Evolutionary conservation across 2,329 filamentous ascomycete genomes (phyloP).

Genomic region (Elsinoe fawcettii): DNA sequence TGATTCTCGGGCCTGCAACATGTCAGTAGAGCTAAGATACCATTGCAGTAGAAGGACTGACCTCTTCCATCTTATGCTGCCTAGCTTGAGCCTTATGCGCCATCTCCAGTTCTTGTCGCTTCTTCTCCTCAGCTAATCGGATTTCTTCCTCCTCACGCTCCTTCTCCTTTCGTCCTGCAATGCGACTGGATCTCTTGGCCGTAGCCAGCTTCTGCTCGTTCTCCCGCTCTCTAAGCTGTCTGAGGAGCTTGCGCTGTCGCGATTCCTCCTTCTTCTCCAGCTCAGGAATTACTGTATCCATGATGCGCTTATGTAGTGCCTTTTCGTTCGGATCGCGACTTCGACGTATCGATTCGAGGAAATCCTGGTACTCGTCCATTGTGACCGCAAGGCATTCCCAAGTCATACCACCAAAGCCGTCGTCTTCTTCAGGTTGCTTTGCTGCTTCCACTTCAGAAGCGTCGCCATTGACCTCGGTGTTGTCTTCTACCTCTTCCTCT

Average conservation of each 20-base stretch:
- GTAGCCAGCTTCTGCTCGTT: constrained; percentile 82
- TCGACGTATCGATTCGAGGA: constrained; percentile 64
- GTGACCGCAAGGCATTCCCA: constrained; percentile 91
- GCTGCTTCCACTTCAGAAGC: constrained; percentile 25
- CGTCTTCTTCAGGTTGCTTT: constrained; percentile 30
- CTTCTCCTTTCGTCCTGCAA: constrained; percentile 73
- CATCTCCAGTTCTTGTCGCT: constrained; percentile 55
- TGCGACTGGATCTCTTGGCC: constrained; percentile 84
- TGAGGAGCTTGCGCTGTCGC: constrained; percentile 63
- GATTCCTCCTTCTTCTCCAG: constrained; percentile 67
- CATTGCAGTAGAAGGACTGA: constrained; percentile 25
- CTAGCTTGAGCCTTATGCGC: constrained; percentile 52
- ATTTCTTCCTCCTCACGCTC: constrained; percentile 65
- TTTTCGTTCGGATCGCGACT: constrained; percentile 82
- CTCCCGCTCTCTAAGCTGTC: constrained; percentile 70
- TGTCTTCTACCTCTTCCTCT: constrained; percentile 37
- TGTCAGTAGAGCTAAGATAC: constrained; percentile 22
- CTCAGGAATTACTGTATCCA: constrained; percentile 73
- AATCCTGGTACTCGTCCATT: constrained; percentile 64
- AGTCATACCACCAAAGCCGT: constrained; percentile 62
- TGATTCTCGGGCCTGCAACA: constrained; percentile 58
- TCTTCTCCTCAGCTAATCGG: constrained; percentile 62
- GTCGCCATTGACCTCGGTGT: constrained; percentile 35
- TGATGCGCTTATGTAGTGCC: constrained; percentile 60
- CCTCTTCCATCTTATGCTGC: constrained; percentile 58